Evolutionary conservation across 2,329 filamentous ascomycete genomes (phyloP).

Genomic region (Pseudovirgaria hyperparasitica): DNA sequence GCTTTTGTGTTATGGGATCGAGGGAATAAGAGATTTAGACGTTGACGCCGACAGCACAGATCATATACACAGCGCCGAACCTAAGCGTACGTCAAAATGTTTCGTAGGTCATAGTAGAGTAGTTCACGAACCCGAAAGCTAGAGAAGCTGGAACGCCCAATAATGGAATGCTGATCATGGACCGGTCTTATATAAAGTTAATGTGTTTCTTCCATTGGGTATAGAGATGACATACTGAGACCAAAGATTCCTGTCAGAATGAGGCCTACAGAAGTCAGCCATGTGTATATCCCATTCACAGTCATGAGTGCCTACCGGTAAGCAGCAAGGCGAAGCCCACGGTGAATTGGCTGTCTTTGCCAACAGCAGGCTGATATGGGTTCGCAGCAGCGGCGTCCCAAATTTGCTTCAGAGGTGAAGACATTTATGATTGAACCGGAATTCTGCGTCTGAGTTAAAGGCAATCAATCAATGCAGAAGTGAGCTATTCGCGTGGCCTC

Average conservation of each 20-base stretch:
- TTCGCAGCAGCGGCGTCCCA: conserved; percentile 87
- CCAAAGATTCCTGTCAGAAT: conserved; percentile 68
- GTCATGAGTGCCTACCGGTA: conserved; percentile 38
- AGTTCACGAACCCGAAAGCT: conserved; percentile 64
- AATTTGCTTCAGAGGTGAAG: conserved; percentile 56
- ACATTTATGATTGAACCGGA: conserved; percentile 16
- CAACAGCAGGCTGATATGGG: conserved; percentile 68
- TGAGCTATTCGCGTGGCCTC: no score
- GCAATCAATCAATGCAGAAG: no score
- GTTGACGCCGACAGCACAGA: conserved; percentile 97
- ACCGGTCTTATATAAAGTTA: conserved; percentile 51
- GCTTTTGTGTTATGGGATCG: conserved; percentile 8
- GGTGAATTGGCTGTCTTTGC: conserved; percentile 73
- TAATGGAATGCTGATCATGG: conserved; percentile 60
- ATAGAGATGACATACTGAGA: conserved; percentile 49
- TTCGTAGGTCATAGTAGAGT: conserved; percentile 1
- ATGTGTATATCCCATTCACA: not conserved
- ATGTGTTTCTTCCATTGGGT: conserved; percentile 1
- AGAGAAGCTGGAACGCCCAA: conserved; percentile 79
- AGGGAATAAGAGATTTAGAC: conserved; percentile 45
- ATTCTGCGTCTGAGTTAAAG: no score
- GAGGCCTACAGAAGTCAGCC: conserved; percentile 45
- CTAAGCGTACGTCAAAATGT: conserved; percentile 35
- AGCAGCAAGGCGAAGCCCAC: conserved; percentile 67
- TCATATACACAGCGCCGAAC: conserved; percentile 94